Conservation (phyloP, 257 asterid species). For the Solanum habrochaites region DNA sequence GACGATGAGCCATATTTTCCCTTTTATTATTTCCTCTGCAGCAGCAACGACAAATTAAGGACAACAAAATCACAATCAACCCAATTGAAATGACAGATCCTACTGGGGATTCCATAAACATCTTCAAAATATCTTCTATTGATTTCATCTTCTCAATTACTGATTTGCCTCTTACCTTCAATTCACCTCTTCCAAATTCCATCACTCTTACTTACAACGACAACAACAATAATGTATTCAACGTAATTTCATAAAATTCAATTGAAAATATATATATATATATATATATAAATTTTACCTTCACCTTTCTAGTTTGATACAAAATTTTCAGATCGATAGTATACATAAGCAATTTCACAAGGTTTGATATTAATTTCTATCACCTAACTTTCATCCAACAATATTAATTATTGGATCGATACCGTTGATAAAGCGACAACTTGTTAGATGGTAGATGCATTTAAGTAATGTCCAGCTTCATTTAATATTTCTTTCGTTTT, state of each 20-base stretch:
- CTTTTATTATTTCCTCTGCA: neutral
- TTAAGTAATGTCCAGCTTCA: neutral
- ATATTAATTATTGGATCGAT: neutral
- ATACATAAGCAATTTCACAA: neutral
- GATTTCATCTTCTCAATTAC: neutral
- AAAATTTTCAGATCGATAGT: neutral
- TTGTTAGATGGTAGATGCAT: neutral
- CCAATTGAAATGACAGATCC: neutral
- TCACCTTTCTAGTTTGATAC: neutral
- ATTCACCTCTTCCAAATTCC: neutral
- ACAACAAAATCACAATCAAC: neutral
- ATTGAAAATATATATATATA: fast-evolving
- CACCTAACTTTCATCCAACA: neutral
- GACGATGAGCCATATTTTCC: neutral
- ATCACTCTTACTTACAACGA: neutral
- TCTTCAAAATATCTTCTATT: neutral
- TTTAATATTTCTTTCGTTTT: neutral
- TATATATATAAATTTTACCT: fast-evolving
- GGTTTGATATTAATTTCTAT: neutral
- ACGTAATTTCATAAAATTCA: neutral
- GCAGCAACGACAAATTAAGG: neutral
- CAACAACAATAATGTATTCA: neutral
- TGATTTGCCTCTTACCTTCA: neutral
- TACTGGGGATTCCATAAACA: neutral
- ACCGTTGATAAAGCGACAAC: neutral